phyloP scores from a whole-genome alignment of 805 yeast species.

The Novakomyces olei region DNA sequence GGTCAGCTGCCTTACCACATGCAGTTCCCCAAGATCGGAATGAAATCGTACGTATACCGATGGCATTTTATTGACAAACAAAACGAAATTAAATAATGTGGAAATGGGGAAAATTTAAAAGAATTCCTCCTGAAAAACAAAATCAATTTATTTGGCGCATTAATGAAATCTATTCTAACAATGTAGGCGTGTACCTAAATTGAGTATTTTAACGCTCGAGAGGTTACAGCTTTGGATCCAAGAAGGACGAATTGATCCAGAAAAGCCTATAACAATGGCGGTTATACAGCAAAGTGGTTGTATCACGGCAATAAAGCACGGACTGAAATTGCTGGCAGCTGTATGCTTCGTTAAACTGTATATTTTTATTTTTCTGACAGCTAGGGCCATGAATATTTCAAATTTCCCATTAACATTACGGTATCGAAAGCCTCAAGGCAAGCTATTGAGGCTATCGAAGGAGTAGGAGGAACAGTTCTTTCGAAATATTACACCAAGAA shows the following conservation, averaged over 20 bases:
- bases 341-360: slow-evolving; percentile 16
- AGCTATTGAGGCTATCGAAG: slow-evolving; percentile 55
- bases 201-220: slow-evolving; percentile 30
- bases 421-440: slow-evolving; percentile 58
- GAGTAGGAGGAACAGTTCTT: slow-evolving; percentile 49
- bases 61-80: too few relatives aligned
- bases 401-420: slow-evolving; percentile 48
- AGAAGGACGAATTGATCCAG: slow-evolving; percentile 35
- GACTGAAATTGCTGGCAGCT: slow-evolving; percentile 59
- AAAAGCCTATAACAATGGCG: slow-evolving; percentile 39
- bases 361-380: too few relatives aligned
- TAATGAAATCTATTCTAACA: too few relatives aligned
- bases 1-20: slow-evolving; percentile 88
- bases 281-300: slow-evolving; percentile 56
- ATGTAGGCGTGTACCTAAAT: slow-evolving; percentile 4
- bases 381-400: slow-evolving; percentile 18
- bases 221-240: slow-evolving; percentile 52
- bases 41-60: too few relatives aligned
- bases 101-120: too few relatives aligned
- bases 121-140: too few relatives aligned
- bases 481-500: too few relatives aligned
- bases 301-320: slow-evolving; percentile 50
- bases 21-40: slow-evolving; percentile 73
- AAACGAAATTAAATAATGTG: too few relatives aligned
- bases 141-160: too few relatives aligned